Evolutionary conservation across 257 asterid genomes (phyloP), one percentile per base, ranked within the genome.

Genomic region (Eucommia ulmoides): DNA sequence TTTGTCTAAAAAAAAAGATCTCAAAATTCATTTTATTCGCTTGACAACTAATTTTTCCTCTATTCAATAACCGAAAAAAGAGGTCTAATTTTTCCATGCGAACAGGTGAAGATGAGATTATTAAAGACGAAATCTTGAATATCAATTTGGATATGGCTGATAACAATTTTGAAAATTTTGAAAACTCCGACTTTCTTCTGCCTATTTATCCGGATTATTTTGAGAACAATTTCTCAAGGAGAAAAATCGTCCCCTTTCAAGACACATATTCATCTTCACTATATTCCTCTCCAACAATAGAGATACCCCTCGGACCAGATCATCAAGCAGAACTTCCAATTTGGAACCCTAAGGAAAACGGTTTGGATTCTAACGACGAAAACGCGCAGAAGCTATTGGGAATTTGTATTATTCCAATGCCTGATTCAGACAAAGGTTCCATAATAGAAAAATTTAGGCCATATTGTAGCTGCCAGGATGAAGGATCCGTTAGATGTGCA

Each of bases 71-170:
- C 3, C 44, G 1, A 10, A 35, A 35, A 10, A 18, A 35, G 0
- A 35, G 11, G 11, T 18, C 3, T 35, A 35, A 10, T 18, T 35
- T 35, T 15, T 35, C n/a, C 15, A n/a, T n/a, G 3, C n/a, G 42
- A 17, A 11, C 52, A 76, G 68, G 58, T 59, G 55, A 45, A 48
- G 53, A 33, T 20, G 54, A 62, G 45, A 58, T 50, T 49, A 51
- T 35, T 35, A 17, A 35, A 35, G 16, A 35, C 16, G 9, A 35
- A 10, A 35, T 2, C 16, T 0, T 29, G 12, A 29, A 29, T 35
- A 17, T 15, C 16, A 2, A 10, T 17, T 11, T 17, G 16, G 38
- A 29, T 35, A 10, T 2, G 9, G 9, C 44, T 35, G 44, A 35
- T 17, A 35, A 35, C n/a, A 17, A 35, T 15, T 35, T 35, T 35